A percentile compares a stretch with the other conserved stretches of the same genome.
Conservation (phyloP, 805 yeast species). For the Candida maesae region DNA sequence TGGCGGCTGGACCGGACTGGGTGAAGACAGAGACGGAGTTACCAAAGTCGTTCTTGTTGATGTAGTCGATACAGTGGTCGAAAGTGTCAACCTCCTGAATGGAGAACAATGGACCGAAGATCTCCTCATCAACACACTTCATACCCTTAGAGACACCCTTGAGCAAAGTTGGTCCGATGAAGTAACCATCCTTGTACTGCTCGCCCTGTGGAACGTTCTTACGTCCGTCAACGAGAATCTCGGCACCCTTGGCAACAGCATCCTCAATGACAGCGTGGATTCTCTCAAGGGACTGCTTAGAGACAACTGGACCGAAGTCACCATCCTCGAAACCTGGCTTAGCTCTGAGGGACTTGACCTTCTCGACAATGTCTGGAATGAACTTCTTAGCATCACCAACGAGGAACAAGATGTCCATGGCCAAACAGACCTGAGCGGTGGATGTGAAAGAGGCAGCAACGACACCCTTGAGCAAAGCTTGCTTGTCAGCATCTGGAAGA, state of each 20-base stretch:
- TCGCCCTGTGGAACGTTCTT: slow-evolving; percentile 24
- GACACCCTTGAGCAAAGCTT: slow-evolving; percentile 58
- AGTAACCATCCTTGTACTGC: slow-evolving; percentile 58
- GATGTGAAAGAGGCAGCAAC: slow-evolving; percentile 81
- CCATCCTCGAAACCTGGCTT: slow-evolving; percentile 64
- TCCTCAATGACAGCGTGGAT: slow-evolving; percentile 55
- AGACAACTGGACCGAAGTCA: slow-evolving; percentile 71
- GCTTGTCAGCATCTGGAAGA: slow-evolving; percentile 67
- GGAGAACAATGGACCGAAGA: slow-evolving; percentile 72
- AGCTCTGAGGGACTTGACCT: slow-evolving; percentile 54
- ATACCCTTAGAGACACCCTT: slow-evolving; percentile 61
- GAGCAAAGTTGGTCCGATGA: slow-evolving; percentile 68
- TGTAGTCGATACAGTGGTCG: slow-evolving; percentile 63
- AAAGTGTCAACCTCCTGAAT: slow-evolving; percentile 59
- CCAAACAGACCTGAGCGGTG: slow-evolving; percentile 84
- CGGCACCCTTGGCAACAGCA: slow-evolving; percentile 60
- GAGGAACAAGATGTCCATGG: slow-evolving; percentile 67
- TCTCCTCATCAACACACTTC: slow-evolving; percentile 70
- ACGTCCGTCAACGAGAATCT: slow-evolving; percentile 62
- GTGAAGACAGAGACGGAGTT: slow-evolving; percentile 74
- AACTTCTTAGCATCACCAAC: slow-evolving; percentile 63
- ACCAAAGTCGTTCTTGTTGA: slow-evolving; percentile 58
- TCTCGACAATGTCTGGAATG: slow-evolving; percentile 55
- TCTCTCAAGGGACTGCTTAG: slow-evolving; percentile 52
- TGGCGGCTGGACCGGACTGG: slow-evolving; percentile 62